Conservation (phyloP, 1,284 basidiomycete species). For the Microbotryum saponariae region DNA sequence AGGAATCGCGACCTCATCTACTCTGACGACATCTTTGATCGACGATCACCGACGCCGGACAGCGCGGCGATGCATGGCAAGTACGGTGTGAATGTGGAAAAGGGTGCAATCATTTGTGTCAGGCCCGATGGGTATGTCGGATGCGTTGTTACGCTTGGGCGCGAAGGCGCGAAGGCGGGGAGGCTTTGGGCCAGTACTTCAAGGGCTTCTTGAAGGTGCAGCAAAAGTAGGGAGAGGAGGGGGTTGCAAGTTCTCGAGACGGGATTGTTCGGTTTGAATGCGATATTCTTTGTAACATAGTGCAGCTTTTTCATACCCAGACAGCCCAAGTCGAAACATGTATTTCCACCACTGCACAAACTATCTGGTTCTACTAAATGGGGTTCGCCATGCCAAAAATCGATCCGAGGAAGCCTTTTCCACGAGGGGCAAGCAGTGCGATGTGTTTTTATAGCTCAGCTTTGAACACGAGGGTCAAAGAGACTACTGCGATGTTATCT, state of each 20-base stretch:
- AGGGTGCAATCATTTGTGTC: conserved; percentile 36
- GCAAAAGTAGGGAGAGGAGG: too few species aligned
- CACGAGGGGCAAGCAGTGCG: too few species aligned
- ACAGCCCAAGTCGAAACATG: too few species aligned
- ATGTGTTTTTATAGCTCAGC: conserved; percentile 47
- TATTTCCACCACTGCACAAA: too few species aligned
- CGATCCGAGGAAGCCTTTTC: too few species aligned
- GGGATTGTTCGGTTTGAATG: too few species aligned
- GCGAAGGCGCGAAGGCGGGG: conserved; percentile 29
- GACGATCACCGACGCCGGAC: conserved; percentile 23
- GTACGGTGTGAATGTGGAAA: conserved; percentile 33
- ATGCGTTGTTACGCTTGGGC: conserved; percentile 24
- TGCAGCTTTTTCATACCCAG: too few species aligned
- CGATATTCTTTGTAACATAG: too few species aligned
- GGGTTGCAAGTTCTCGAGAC: too few species aligned
- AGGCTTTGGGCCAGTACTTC: conserved; percentile 36
- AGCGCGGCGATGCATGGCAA: conserved; percentile 33
- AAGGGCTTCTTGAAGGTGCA: conserved; percentile 20
- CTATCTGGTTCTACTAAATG: too few species aligned
- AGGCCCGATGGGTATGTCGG: conserved; percentile 39
- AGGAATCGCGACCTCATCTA: conserved; percentile 28
- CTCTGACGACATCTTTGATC: conserved; percentile 34
- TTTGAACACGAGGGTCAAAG: conserved; percentile 44
- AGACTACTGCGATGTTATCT: conserved; percentile 60
- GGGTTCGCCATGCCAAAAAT: too few species aligned